Base-by-base conservation (phyloP, 2,329 filamentous ascomycete species). In the Tympanopsis confertula region DNA sequence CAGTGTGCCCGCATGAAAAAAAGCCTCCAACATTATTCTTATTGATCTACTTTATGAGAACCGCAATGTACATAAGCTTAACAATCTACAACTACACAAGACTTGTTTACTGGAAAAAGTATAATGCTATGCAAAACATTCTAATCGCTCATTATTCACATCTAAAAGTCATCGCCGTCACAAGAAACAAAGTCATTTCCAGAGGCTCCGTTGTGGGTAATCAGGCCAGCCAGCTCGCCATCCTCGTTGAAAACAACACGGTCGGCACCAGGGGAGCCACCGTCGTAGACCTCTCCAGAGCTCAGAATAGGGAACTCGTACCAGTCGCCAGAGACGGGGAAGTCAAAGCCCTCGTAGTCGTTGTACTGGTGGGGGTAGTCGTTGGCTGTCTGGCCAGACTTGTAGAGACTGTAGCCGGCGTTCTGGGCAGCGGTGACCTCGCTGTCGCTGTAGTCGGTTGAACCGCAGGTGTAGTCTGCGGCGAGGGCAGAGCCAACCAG, bases 181-280 rank as follows among this genome's bases (percentile, higher is more conserved):
- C 77, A 82, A n/a, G 57, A 65, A 41, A 81, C 72, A 56, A 82
- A 82, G 52, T 68, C 58, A 50, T 80, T 71, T 4, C 71, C 72
- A 43, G 66, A 71, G 13, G 76, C 76, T 10, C 78, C 77, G 14
- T 70, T 78, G 49, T 82, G 78, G 1, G 78, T 83, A 46, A 82
- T 79, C 20, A 72, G 56, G 19, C 68, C 68, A 28, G 77, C 75
- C 36, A 70, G 64, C 24, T 61, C 41, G 29, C 74, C 66, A n/a
- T 57, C 43, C 0, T 47, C 57, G 49, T 76, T 78, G 54, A 82
- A 75, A 20, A 82, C 57, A 38, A 81, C 71, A 28, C 77, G 68
- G 51, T 81, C 76, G 5, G 77, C 56, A 20, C 77, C 76, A 0
- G 77, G 76, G 2, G 68, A 70, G 18, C 75, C 74, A 19, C 62